Evolutionary conservation across 2,329 filamentous ascomycete genomes (phyloP).

Genomic region (Fusarium zealandicum): DNA sequence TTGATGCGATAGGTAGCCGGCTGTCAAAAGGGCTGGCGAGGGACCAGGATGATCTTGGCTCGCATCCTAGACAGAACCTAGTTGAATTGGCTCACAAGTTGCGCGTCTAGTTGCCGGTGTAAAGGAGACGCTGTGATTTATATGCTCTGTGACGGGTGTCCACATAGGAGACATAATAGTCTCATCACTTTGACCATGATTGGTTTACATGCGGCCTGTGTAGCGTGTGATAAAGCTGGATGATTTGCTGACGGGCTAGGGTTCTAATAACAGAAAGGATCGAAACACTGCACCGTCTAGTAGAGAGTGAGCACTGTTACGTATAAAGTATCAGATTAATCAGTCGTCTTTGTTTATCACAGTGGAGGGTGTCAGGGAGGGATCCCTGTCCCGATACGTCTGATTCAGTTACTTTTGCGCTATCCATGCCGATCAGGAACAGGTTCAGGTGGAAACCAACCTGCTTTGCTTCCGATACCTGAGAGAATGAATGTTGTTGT

Average conservation of each 20-base stretch:
- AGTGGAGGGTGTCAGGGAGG: not conserved
- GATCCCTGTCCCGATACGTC: constrained; percentile 15
- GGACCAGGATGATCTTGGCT: not conserved
- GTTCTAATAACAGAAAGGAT: not conserved
- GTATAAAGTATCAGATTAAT: no score
- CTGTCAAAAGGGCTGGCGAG: not conserved
- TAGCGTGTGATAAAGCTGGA: constrained; percentile 4
- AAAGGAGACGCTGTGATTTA: no score
- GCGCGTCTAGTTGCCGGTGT: not conserved
- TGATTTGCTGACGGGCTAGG: not conserved
- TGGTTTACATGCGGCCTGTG: not conserved
- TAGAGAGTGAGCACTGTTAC: no score
- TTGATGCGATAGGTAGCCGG: not conserved
- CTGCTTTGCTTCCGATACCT: no score
- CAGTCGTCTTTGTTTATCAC: no score
- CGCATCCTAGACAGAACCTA: not conserved
- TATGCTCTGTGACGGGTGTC: no score
- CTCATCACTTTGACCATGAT: no score
- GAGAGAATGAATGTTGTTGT: no score
- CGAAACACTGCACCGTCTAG: no score
- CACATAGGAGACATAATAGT: no score
- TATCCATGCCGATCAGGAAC: constrained; percentile 34
- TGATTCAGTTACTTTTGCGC: constrained; percentile 20
- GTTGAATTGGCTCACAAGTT: not conserved
- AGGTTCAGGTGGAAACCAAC: no score